phyloP scores from a whole-genome alignment of 257 asterid genomes.

The Rauvolfia tetraphylla region DNA sequence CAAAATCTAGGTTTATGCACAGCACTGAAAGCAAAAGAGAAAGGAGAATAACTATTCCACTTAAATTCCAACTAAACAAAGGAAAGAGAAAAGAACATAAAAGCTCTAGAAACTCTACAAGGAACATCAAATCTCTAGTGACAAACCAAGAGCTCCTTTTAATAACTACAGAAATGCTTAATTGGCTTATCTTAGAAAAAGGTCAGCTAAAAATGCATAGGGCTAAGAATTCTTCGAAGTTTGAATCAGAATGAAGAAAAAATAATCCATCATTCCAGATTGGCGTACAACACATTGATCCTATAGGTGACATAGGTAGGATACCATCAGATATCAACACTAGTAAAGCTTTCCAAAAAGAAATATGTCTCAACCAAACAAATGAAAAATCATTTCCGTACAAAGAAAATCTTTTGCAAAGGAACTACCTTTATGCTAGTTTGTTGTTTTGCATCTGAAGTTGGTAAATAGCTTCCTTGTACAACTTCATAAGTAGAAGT shows the following conservation, averaged over 20 bases:
- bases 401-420: not conserved
- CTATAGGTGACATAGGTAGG: not conserved
- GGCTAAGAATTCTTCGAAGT: not conserved
- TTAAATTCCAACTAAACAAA: not conserved
- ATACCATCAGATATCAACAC: not conserved
- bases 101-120: not conserved
- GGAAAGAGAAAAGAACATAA: not conserved
- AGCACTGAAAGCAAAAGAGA: not conserved
- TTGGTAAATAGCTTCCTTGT: slow-evolving; percentile 70
- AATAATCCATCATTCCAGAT: not conserved
- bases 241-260: not conserved
- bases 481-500: slow-evolving; percentile 61
- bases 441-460: slow-evolving; percentile 35
- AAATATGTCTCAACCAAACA: not conserved
- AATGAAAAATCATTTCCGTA: not conserved
- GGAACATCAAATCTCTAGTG: not conserved
- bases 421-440: slow-evolving; percentile 33
- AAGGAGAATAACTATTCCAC: not conserved
- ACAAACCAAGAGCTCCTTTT: not conserved
- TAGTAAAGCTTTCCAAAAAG: not conserved
- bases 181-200: not conserved
- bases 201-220: not conserved
- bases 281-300: not conserved
- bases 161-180: not conserved
- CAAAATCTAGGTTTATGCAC: not conserved